Conservation (phyloP, 2,329 filamentous ascomycete genomes). For the Verticillium nonalfalfae region DNA sequence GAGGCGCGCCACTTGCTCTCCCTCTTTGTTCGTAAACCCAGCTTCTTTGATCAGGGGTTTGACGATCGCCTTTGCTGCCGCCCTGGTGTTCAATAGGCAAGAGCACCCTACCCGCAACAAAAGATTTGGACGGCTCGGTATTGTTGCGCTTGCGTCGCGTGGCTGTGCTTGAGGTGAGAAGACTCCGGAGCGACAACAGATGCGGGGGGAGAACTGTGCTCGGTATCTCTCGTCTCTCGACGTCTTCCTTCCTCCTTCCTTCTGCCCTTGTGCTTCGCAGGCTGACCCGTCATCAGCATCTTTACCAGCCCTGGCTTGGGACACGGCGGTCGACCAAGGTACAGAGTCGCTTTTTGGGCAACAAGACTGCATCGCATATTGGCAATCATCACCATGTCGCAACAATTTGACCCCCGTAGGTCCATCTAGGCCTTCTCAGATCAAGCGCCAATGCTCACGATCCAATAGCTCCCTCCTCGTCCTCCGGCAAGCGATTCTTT, state of each 20-base stretch:
- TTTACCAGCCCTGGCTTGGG: background rate
- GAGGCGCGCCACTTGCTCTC: background rate
- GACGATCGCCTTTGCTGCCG: too few species aligned
- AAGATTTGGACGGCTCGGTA: too few species aligned
- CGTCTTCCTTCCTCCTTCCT: background rate
- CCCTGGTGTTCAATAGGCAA: too few species aligned
- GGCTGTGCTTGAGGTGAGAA: background rate
- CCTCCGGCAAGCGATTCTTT: background rate
- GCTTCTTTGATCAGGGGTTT: too few species aligned
- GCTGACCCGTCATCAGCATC: background rate
- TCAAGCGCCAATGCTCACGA: background rate
- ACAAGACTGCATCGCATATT: background rate
- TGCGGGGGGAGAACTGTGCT: background rate
- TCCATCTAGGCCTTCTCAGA: background rate
- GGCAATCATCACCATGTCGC: background rate
- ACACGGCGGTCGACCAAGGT: background rate
- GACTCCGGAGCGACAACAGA: background rate
- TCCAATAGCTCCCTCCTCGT: background rate
- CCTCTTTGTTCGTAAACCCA: background rate
- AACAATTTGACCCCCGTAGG: background rate
- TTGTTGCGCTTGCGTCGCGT: background rate
- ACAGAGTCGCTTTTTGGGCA: background rate
- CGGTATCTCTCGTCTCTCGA: background rate
- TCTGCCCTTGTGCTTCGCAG: background rate
- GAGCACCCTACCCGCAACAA: background rate